Evolutionary conservation across 139 green algal species (phyloP).

Genomic region (Coelastrella sp.): DNA sequence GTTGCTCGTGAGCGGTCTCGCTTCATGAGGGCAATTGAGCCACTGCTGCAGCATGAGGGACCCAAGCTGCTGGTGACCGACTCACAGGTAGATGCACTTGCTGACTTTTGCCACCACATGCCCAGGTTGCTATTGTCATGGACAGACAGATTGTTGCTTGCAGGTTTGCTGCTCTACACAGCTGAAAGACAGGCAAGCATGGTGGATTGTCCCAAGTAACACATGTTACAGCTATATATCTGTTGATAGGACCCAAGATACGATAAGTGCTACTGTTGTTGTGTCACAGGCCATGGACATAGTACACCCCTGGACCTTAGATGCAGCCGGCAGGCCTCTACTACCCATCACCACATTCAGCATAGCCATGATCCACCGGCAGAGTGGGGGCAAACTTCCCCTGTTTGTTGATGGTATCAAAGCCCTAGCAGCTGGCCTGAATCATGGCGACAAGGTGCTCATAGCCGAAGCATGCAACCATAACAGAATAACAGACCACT

Average conservation of each 20-base stretch:
- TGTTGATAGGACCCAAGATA: too few relatives aligned
- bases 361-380: constrained; percentile 71
- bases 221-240: too few relatives aligned
- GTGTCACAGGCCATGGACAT: constrained; percentile 71
- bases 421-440: constrained; percentile 35
- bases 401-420: constrained; percentile 63
- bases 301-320: constrained; percentile 74
- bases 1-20: constrained; percentile 57
- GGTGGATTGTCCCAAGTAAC: too few relatives aligned
- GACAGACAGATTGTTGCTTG: too few relatives aligned
- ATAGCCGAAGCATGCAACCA: constrained; percentile 80
- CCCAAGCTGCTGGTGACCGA: constrained; percentile 75
- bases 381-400: constrained; percentile 62
- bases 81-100: constrained; percentile 47
- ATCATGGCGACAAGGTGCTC: constrained; percentile 57
- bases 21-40: constrained; percentile 59
- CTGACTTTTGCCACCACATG: not conserved
- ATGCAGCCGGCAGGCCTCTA: constrained; percentile 51
- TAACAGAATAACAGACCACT: constrained; percentile 76
- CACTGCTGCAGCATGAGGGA: constrained; percentile 57
- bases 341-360: constrained; percentile 77
- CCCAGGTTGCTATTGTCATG: not conserved
- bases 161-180: too few relatives aligned
- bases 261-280: not conserved
- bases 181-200: too few relatives aligned